These are phyloP conservation scores for Neurospora terricola DNA, from an alignment of 495 filamentous ascomycete genomes.

Conservation along the genomic window DNA sequence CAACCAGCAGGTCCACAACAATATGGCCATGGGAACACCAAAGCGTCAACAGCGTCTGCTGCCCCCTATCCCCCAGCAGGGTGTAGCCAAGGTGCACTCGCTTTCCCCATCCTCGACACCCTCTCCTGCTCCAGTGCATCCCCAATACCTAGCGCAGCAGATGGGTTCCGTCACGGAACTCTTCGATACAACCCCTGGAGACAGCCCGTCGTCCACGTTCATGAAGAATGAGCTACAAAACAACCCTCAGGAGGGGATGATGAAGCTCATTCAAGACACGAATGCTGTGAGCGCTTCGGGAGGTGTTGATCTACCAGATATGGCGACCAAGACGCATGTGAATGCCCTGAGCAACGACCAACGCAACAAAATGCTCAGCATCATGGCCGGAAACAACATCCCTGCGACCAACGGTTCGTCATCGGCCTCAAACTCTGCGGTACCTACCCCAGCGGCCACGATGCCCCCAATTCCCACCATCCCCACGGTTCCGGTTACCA, in stretches of 20 bases:
- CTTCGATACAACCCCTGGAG: constrained; percentile 31
- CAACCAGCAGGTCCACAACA: constrained; percentile 30
- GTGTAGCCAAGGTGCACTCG: constrained; percentile 16
- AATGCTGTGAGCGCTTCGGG: constrained; percentile 48
- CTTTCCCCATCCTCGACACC: constrained; percentile 22
- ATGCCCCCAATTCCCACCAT: constrained; percentile 8
- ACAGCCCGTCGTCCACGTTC: constrained; percentile 29
- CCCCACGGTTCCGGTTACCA: constrained; percentile 13
- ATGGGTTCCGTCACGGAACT: constrained; percentile 40
- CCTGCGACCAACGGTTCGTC: neutral
- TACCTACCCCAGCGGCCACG: constrained; percentile 3
- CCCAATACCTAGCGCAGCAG: constrained; percentile 19
- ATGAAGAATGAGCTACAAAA: constrained; percentile 38
- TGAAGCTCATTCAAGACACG: constrained; percentile 75
- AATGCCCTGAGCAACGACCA: constrained; percentile 63
- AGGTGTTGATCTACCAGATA: constrained; percentile 59
- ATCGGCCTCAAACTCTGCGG: neutral
- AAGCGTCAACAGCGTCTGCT: constrained; percentile 38
- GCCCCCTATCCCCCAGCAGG: constrained; percentile 32
- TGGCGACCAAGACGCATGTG: constrained; percentile 58
- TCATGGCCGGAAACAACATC: constrained; percentile 48
- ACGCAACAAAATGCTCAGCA: constrained; percentile 66
- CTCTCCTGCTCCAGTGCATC: constrained; percentile 7
- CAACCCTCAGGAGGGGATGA: constrained; percentile 62
- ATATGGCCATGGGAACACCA: constrained; percentile 29